Percentiles rank a stretch among this genome's conserved stretches.
phyloP scores from a whole-genome alignment of 345 rosid species.

The Barbarea vulgaris region DNA sequence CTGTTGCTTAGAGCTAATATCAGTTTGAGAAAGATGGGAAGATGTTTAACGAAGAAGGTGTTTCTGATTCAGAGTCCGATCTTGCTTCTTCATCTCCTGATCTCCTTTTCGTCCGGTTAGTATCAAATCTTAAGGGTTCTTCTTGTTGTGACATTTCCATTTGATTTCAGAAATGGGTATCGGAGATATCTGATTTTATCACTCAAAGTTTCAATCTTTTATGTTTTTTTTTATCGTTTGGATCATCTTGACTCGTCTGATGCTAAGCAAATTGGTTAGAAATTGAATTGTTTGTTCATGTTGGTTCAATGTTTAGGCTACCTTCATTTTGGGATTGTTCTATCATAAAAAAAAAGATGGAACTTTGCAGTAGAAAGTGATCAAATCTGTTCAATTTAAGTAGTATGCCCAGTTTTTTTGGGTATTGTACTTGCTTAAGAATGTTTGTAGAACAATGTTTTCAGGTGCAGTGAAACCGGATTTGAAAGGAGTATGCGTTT shows the following conservation, averaged over 20 bases:
- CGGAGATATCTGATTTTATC: not conserved
- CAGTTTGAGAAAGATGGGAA: conserved; percentile 34
- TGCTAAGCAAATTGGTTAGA: not conserved
- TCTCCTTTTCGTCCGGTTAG: conserved; percentile 40
- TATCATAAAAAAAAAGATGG: not conserved
- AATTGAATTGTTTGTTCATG: conserved; percentile 18
- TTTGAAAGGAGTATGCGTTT: conserved; percentile 57
- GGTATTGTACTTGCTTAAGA: not conserved
- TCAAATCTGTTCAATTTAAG: conserved; percentile 3
- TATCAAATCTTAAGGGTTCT: conserved; percentile 22
- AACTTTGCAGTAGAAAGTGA: not conserved
- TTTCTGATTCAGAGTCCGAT: conserved; percentile 39
- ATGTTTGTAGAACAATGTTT: conserved; percentile 24
- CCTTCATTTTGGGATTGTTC: conserved; percentile 3
- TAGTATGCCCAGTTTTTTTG: not conserved
- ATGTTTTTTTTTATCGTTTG: not conserved
- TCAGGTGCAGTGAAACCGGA: conserved; percentile 49
- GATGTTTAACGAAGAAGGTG: conserved; percentile 24
- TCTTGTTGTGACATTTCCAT: not conserved
- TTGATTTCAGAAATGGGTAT: conserved; percentile 17
- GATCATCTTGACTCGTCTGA: conserved; percentile 15
- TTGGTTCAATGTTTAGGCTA: conserved; percentile 5
- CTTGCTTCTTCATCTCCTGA: conserved; percentile 40
- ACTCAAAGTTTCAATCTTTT: conserved; percentile 11
- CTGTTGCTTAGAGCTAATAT: conserved; percentile 21